Evolutionary conservation across 139 green algal genomes (phyloP).

Genomic region (Asterochloris erici): DNA sequence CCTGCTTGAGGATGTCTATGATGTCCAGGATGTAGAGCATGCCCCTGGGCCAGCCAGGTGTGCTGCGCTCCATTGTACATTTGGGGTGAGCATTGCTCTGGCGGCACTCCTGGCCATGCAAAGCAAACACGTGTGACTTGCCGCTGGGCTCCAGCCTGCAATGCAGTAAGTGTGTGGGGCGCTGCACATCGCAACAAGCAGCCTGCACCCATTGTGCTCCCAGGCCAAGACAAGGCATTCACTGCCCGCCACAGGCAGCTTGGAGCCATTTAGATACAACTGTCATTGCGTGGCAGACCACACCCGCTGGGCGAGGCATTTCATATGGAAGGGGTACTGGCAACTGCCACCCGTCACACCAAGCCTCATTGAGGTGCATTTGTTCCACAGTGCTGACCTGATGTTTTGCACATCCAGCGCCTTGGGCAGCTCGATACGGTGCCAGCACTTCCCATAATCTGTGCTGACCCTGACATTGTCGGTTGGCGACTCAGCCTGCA

Average conservation of each 20-base stretch:
- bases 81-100: constrained; percentile 32
- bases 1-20: no score
- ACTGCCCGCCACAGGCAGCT: not conserved
- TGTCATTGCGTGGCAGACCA: not conserved
- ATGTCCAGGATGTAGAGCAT: constrained; percentile 72
- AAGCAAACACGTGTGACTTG: constrained; percentile 67
- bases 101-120: constrained; percentile 78
- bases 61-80: constrained; percentile 39
- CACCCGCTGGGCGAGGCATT: not conserved
- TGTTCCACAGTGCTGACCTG: constrained; percentile 30
- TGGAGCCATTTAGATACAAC: not conserved
- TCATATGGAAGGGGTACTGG: not conserved
- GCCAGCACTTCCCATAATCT: constrained; percentile 87
- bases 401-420: constrained; percentile 91
- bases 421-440: constrained; percentile 59
- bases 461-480: constrained; percentile 66
- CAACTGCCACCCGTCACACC: not conserved
- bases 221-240: not conserved
- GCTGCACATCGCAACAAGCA: not conserved
- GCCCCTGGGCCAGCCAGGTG: constrained; percentile 16
- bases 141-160: constrained; percentile 53
- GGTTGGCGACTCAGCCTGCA: constrained; percentile 32
- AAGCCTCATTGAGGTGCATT: not conserved
- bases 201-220: not conserved
- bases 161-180: not conserved